A percentile compares a stretch with the other conserved stretches of the same genome.
These are phyloP conservation scores for Exophiala phaeomuriformis DNA, from an alignment of 2,329 filamentous ascomycete species.

Conservation along the genomic window DNA sequence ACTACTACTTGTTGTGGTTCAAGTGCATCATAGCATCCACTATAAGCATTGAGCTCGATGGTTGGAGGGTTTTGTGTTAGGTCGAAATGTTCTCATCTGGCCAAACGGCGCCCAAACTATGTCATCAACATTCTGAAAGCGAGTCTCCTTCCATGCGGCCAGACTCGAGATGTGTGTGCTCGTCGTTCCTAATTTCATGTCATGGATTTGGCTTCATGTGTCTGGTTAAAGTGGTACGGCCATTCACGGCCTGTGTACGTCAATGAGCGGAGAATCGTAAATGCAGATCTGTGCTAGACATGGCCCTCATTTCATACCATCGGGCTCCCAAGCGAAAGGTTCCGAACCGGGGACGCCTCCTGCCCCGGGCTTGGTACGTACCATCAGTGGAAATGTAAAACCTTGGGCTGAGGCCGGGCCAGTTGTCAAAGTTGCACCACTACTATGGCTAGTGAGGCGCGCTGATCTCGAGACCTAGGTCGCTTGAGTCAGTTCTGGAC, in stretches of 20 bases:
- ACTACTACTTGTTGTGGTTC: no score
- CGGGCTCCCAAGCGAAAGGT: slow-evolving; percentile 9
- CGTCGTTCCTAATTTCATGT: neutral
- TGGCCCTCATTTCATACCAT: slow-evolving; percentile 1
- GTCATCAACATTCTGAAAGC: no score
- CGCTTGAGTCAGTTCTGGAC: slow-evolving; percentile 9
- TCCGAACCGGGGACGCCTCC: neutral
- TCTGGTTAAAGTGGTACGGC: neutral
- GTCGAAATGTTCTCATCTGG: no score
- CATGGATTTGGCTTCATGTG: neutral
- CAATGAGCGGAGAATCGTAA: slow-evolving; percentile 2
- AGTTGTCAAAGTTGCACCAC: slow-evolving; percentile 1
- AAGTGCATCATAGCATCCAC: no score
- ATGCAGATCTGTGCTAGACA: slow-evolving; percentile 15
- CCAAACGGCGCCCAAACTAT: no score
- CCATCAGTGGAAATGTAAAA: neutral
- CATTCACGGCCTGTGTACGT: neutral
- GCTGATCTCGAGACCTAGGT: slow-evolving; percentile 1
- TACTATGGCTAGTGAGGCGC: neutral
- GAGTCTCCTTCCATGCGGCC: no score
- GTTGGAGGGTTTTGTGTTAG: no score
- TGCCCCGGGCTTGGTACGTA: neutral
- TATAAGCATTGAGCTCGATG: no score
- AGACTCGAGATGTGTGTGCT: neutral
- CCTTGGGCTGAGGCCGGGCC: neutral